A percentile compares a stretch with the other conserved stretches of the same genome.
phyloP scores from a whole-genome alignment of 2,329 filamentous ascomycete species.

The Colletotrichum sp. region DNA sequence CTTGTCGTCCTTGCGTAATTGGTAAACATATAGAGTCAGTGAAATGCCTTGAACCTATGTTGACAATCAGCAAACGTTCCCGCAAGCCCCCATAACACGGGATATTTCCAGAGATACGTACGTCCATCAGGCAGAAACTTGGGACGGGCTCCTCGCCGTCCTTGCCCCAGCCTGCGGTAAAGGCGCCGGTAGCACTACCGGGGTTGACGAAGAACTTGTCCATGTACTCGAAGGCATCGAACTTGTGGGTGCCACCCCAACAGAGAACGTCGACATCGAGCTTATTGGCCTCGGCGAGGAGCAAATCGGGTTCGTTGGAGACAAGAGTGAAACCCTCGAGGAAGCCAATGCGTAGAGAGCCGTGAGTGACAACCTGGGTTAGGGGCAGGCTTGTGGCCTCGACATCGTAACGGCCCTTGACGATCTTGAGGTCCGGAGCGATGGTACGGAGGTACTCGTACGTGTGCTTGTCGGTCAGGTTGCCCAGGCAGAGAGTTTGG shows the following conservation, averaged over 20 bases:
- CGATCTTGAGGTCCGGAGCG: constrained; percentile 74
- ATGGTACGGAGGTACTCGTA: constrained; percentile 82
- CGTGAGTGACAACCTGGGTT: constrained; percentile 70
- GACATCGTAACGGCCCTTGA: constrained; percentile 71
- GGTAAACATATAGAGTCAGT: constrained; percentile 93
- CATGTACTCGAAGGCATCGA: constrained; percentile 76
- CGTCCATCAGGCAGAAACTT: constrained; percentile 98
- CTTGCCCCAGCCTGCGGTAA: constrained; percentile 61
- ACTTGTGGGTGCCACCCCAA: constrained; percentile 71
- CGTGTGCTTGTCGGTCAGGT: constrained; percentile 79
- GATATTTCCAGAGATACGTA: constrained; percentile 54
- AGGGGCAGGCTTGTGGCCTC: constrained; percentile 70
- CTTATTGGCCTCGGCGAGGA: constrained; percentile 71
- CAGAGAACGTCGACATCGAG: constrained; percentile 73
- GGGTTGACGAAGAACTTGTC: constrained; percentile 78
- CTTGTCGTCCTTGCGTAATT: constrained; percentile 77
- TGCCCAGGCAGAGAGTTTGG: constrained; percentile 80
- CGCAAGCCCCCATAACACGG: background rate
- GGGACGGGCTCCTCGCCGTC: constrained; percentile 78
- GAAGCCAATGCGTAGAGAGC: constrained; percentile 69
- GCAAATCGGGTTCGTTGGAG: constrained; percentile 68
- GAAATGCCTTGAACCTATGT: constrained; percentile 91
- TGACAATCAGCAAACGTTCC: constrained; percentile 25
- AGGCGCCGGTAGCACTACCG: constrained; percentile 69
- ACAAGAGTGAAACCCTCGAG: constrained; percentile 73